A percentile compares a stretch with the other conserved stretches of the same genome.
These are phyloP conservation scores for Cicer cuneatum DNA, from an alignment of 306 rosid species.

Conservation along the genomic window DNA sequence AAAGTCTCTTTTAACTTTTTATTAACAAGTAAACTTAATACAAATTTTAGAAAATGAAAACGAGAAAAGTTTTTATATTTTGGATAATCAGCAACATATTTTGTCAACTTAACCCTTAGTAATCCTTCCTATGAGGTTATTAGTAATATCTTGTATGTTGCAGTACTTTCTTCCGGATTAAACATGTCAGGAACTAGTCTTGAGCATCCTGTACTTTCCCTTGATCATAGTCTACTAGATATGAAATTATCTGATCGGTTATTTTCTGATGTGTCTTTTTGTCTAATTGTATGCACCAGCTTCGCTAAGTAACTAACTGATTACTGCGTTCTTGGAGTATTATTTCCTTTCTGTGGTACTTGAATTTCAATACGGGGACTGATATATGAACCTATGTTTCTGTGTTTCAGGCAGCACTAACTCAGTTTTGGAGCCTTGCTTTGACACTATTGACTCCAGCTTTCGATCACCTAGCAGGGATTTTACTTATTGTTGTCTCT, in stretches of 20 bases:
- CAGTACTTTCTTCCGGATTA: background rate
- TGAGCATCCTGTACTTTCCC: background rate
- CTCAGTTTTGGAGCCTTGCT: conserved; percentile 67
- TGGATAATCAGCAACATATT: no score
- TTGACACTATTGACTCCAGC: conserved; percentile 52
- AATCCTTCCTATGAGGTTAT: no score
- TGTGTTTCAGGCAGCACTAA: conserved; percentile 64
- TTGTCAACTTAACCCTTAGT: no score
- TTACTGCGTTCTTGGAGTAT: conserved; percentile 1
- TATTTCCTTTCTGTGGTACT: background rate
- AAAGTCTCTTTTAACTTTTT: no score
- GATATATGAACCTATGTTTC: conserved; percentile 29
- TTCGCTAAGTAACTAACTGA: background rate
- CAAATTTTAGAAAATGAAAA: no score
- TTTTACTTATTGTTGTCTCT: conserved; percentile 65
- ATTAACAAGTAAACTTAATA: no score
- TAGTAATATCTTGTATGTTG: background rate
- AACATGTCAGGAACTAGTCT: background rate
- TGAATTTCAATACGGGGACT: conserved; percentile 11
- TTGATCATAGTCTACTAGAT: background rate
- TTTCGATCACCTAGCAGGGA: conserved; percentile 64
- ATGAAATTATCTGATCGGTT: conserved; percentile 8
- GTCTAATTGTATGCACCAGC: background rate
- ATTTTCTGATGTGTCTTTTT: conserved; percentile 18
- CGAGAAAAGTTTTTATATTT: no score